Percentiles rank a stretch among this genome's conserved stretches.
Evolutionary conservation across 2,329 filamentous ascomycete genomes (phyloP).

Genomic region (Malbranchea cinnamomea): DNA sequence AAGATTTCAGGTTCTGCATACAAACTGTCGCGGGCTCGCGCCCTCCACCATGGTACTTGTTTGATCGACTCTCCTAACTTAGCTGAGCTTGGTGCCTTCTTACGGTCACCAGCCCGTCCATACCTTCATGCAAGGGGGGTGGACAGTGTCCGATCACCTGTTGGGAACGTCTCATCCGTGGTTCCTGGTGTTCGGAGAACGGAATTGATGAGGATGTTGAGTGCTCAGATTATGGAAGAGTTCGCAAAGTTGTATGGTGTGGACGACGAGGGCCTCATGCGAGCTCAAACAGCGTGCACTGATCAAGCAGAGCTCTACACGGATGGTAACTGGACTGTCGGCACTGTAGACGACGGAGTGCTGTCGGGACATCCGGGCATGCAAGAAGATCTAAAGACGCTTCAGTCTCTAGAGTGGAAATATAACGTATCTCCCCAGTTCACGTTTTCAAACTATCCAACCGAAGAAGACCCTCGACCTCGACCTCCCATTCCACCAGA

Average conservation of each 20-base stretch:
- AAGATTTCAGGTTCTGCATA: constrained; percentile 94
- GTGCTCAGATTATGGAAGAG: constrained; percentile 44
- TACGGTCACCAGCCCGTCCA: constrained; percentile 62
- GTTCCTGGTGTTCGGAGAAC: constrained; percentile 29
- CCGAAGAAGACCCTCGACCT: constrained; percentile 42
- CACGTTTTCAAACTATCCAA: constrained; percentile 48
- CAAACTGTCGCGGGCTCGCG: constrained; percentile 67
- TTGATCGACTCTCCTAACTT: constrained; percentile 67
- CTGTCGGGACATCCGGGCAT: no score
- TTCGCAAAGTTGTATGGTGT: constrained; percentile 54
- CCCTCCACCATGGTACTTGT: constrained; percentile 87
- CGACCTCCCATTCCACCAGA: constrained; percentile 36
- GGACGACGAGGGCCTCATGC: constrained; percentile 18
- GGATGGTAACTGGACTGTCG: constrained; percentile 22
- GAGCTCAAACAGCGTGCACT: constrained; percentile 19
- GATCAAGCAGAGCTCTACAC: constrained; percentile 19
- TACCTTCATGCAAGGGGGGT: constrained; percentile 74
- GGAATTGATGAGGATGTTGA: constrained; percentile 34
- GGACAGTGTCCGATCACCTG: constrained; percentile 74
- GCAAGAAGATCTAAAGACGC: neutral
- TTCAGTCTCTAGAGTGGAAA: constrained; percentile 46
- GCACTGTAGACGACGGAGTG: constrained; percentile 37
- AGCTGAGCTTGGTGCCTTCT: constrained; percentile 48
- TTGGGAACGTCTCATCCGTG: constrained; percentile 58
- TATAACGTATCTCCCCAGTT: constrained; percentile 80